Base-by-base conservation (phyloP, 1,284 basidiomycete genomes). In the Stygiomarasmius scandens region DNA sequence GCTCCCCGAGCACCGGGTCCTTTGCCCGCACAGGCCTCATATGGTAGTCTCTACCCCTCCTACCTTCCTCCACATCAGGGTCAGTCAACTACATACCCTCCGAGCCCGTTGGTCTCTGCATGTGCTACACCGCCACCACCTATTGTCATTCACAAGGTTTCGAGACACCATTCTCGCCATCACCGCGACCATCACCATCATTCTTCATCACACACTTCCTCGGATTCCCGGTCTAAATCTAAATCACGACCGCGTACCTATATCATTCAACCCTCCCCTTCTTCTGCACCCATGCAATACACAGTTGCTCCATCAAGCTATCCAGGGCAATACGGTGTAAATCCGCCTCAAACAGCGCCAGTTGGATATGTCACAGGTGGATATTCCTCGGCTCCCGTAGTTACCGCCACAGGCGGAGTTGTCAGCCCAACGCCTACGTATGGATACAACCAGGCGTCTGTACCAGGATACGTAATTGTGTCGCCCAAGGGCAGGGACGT, bases 171-270 rank as follows among this genome's bases (percentile, higher is more conserved):
- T 20, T 43, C 27, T 5, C 34, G 20, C 14, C 49, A 25, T 25
- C 55, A 56, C n/a, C 55, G 45, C 22, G 22, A 50, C 23, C 36
- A 44, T 4, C 43, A 47, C 14, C 51, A 50, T 20, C 25, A 50
- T 34, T 34, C 38, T 16, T 24, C 41, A n/a, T 56, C 54, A 24
- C 52, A 51, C 50, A 55, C 49, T 20, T 52, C 58, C 29, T 5
- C 10, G 19, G 34, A 36, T 25, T 46, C 49, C 10, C 12, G 36
- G 47, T 52, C 53, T 27, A 58, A 32, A 19, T 49, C 53, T 12
- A 58, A 55, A n/a, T 49, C 41, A 8, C 44, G 47, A 20, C 23
- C 53, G 20, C 43, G 29, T 32, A 53, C 50, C 22, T 59, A 56
- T 43, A 52, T 56, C 41, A 41, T 59, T 27, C 49, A 32, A 6